phyloP scores from a whole-genome alignment of 306 rosid genomes.

The Senna siamea region DNA sequence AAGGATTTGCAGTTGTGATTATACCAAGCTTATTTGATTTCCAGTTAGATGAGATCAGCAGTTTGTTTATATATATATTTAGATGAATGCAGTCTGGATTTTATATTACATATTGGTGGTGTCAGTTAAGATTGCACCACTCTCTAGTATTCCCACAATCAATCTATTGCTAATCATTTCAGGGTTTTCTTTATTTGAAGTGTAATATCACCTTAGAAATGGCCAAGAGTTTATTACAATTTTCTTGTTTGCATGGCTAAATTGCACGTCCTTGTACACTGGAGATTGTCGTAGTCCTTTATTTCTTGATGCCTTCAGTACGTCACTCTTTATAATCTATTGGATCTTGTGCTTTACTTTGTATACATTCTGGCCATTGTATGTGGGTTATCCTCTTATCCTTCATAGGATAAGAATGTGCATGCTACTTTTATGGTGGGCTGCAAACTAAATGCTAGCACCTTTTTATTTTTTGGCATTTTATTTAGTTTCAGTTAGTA shows the following conservation, averaged over 20 bases:
- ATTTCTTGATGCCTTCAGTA: neutral
- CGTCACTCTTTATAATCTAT: neutral
- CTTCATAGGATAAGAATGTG: neutral
- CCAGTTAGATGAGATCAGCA: conserved; percentile 5
- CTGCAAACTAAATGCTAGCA: neutral
- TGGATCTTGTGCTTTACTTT: neutral
- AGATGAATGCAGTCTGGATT: too few species aligned
- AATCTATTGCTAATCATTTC: neutral
- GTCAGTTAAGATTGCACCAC: neutral
- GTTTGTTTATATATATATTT: too few species aligned
- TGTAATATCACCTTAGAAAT: neutral
- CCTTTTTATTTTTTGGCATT: neutral
- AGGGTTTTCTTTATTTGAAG: neutral
- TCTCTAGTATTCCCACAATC: neutral
- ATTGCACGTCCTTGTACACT: neutral
- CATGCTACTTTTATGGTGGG: neutral
- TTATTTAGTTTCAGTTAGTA: neutral
- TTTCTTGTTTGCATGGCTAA: conserved; percentile 23
- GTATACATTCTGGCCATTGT: neutral
- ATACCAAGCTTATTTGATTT: conserved; percentile 14
- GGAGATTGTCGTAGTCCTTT: conserved; percentile 16
- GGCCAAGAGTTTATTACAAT: neutral
- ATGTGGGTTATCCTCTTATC: neutral
- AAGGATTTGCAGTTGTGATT: conserved; percentile 31
- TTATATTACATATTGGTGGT: neutral